A percentile compares a stretch with the other conserved stretches of the same genome.
Conservation (phyloP, 768 basidiomycete genomes). For the Lactarius evosmus region DNA sequence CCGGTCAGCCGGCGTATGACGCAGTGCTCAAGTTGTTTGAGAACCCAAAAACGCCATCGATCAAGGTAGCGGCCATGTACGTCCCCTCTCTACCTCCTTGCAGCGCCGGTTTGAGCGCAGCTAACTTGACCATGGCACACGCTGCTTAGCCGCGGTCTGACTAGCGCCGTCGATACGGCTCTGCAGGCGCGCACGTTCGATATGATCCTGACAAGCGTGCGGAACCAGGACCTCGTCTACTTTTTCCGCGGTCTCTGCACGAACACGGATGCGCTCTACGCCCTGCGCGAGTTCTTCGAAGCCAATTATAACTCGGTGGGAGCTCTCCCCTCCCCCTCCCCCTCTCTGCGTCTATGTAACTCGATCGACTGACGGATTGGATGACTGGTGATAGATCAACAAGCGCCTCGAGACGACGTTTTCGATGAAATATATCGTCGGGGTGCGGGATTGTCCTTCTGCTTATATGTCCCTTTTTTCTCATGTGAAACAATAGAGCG, state of each 20-base stretch:
- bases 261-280: constrained; percentile 56
- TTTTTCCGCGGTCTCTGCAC: constrained; percentile 56
- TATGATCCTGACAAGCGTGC: constrained; percentile 51
- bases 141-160: constrained; percentile 55
- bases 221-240: constrained; percentile 60
- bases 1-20: constrained; percentile 72
- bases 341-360: not conserved
- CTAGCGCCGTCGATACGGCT: constrained; percentile 51
- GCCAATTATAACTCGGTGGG: constrained; percentile 63
- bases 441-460: constrained; percentile 3
- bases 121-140: constrained; percentile 8
- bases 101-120: not conserved
- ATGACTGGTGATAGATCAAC: constrained; percentile 4
- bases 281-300: constrained; percentile 60
- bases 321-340: constrained; percentile 28
- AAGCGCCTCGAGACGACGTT: constrained; percentile 24
- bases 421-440: constrained; percentile 17
- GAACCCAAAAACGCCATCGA: constrained; percentile 70
- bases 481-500: not conserved
- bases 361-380: not conserved
- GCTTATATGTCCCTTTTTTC: not conserved
- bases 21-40: constrained; percentile 65
- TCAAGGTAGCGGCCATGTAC: constrained; percentile 68
- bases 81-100: constrained; percentile 27
- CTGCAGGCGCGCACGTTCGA: constrained; percentile 62